Conservation (phyloP, 164 flowering plant genomes). For the Buxus sempervirens region DNA sequence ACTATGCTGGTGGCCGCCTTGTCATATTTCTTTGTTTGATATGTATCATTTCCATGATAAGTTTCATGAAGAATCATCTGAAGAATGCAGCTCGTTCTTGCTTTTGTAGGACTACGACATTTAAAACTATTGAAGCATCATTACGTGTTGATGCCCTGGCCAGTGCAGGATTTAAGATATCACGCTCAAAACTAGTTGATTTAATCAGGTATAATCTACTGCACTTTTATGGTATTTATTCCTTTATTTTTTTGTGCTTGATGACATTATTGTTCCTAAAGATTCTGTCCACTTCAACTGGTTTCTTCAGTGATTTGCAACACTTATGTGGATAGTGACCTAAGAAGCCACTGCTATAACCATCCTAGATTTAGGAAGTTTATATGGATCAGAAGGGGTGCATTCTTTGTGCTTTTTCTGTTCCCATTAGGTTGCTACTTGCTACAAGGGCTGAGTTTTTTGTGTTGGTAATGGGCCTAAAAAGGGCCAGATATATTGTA, state of each 20-base stretch:
- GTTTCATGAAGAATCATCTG: neutral
- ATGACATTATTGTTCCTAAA: no score
- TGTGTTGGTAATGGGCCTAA: no score
- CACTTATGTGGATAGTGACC: no score
- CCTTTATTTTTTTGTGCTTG: neutral
- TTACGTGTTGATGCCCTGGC: constrained; percentile 83
- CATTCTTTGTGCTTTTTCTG: no score
- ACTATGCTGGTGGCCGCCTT: neutral
- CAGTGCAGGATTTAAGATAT: constrained; percentile 92
- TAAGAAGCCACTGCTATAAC: no score
- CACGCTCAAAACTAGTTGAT: constrained; percentile 78
- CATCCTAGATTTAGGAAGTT: no score
- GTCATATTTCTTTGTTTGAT: constrained; percentile 5
- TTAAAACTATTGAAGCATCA: constrained; percentile 74
- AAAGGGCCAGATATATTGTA: no score
- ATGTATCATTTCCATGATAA: neutral
- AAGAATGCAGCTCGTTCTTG: constrained; percentile 4
- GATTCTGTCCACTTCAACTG: no score
- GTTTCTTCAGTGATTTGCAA: no score
- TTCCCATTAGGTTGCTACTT: no score
- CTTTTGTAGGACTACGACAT: constrained; percentile 59
- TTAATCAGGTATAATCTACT: constrained; percentile 58
- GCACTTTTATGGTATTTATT: neutral
- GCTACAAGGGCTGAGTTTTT: no score
- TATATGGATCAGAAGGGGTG: no score